Conservation (phyloP, 345 rosid species). For the Crucihimalaya himalaica region DNA sequence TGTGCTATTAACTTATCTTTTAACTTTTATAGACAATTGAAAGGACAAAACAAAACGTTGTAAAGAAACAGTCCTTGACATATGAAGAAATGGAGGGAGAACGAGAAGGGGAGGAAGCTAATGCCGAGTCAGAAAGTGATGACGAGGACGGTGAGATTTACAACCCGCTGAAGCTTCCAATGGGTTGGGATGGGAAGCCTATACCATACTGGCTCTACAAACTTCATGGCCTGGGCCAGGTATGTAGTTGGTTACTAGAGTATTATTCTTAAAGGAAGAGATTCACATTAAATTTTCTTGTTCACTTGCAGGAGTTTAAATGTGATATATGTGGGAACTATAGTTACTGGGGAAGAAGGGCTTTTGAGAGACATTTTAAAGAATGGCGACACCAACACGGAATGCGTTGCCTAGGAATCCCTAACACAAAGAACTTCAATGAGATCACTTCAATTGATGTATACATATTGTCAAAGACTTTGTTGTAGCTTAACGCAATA, state of each 20-base stretch:
- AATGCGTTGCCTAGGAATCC: constrained; percentile 98
- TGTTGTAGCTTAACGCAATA: neutral
- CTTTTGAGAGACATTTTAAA: constrained; percentile 96
- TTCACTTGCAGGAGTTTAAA: constrained; percentile 70
- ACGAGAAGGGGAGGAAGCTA: constrained; percentile 93
- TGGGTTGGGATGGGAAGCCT: constrained; percentile 99
- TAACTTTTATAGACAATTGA: constrained; percentile 56
- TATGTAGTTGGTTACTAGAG: constrained; percentile 26
- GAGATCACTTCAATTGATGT: constrained; percentile 95
- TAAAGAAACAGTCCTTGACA: constrained; percentile 91
- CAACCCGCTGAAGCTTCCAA: constrained; percentile 92
- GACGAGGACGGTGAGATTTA: constrained; percentile 96
- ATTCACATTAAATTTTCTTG: neutral
- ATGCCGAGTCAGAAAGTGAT: constrained; percentile 90
- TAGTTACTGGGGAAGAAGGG: constrained; percentile 98
- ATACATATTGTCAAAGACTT: neutral
- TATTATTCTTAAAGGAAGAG: neutral
- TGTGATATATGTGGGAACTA: constrained; percentile 95
- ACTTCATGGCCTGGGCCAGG: constrained; percentile 99
- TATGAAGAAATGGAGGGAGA: constrained; percentile 98
- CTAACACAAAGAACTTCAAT: constrained; percentile 97
- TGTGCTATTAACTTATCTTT: neutral
- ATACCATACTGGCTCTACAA: constrained; percentile 99
- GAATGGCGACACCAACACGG: constrained; percentile 99
- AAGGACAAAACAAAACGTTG: constrained; percentile 77